Conservation (phyloP, 1,284 basidiomycete genomes). For the Grifola frondosa region DNA sequence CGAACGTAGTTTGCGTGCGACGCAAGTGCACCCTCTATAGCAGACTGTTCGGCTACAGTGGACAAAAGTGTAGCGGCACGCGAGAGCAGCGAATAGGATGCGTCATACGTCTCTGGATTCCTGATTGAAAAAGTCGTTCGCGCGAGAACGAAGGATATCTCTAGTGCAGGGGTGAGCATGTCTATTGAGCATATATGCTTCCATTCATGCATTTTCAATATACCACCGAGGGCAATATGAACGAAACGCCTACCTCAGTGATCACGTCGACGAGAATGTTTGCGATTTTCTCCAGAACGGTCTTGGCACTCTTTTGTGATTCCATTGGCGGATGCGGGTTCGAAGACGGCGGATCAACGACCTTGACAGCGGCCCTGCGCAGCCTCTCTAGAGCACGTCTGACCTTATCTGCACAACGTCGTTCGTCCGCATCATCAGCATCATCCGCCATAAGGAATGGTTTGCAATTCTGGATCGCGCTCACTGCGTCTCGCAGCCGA, state of each 20-base stretch:
- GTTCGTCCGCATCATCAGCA: slow-evolving; percentile 32
- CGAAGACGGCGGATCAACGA: slow-evolving; percentile 37
- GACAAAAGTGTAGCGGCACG: slow-evolving; percentile 34
- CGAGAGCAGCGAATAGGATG: slow-evolving; percentile 47
- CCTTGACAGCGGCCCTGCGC: slow-evolving; percentile 47
- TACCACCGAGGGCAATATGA: too few species aligned
- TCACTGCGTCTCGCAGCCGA: slow-evolving; percentile 7
- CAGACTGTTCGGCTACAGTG: background rate
- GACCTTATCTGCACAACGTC: slow-evolving; percentile 47
- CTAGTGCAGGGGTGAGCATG: slow-evolving; percentile 50
- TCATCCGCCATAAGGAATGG: slow-evolving; percentile 8
- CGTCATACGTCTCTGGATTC: slow-evolving; percentile 52
- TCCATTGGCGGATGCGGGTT: slow-evolving; percentile 7
- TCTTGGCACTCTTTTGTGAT: slow-evolving; percentile 13
- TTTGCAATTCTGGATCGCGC: slow-evolving; percentile 10
- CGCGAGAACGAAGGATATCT: slow-evolving; percentile 61
- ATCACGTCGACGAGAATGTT: slow-evolving; percentile 32
- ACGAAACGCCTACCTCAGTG: slow-evolving; percentile 4
- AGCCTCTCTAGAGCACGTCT: slow-evolving; percentile 59
- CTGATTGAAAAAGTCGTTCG: slow-evolving; percentile 43
- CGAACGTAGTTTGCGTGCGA: slow-evolving; percentile 53
- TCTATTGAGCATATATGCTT: slow-evolving; percentile 32
- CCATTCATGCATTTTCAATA: background rate
- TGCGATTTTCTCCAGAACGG: slow-evolving; percentile 33
- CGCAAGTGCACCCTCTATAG: background rate